These are phyloP conservation scores for Apiotrichum montevideense DNA, from an alignment of 1,284 basidiomycete species.

Conservation along the genomic window DNA sequence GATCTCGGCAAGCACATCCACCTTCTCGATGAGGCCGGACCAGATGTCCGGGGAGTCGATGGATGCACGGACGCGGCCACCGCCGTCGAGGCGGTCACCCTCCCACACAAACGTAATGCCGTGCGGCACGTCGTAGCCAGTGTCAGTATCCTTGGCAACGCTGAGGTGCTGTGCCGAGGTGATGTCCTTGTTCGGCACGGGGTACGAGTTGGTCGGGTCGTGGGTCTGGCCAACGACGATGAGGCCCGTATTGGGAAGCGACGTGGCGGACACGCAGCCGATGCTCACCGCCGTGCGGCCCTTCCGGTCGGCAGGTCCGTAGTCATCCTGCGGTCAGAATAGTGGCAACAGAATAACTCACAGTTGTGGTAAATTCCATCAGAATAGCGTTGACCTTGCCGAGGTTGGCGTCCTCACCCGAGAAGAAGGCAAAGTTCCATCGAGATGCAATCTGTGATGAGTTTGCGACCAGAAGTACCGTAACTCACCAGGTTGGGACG, in stretches of 20 bases:
- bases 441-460: conserved; percentile 60
- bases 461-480: neutral
- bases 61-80: conserved; percentile 51
- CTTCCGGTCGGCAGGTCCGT: conserved; percentile 66
- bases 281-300: conserved; percentile 77
- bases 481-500: conserved; percentile 69
- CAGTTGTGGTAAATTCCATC: conserved; percentile 92
- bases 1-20: conserved; percentile 93
- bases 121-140: conserved; percentile 72
- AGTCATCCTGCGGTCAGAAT: conserved; percentile 48
- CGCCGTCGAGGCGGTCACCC: conserved; percentile 55
- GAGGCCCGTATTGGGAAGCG: conserved; percentile 16
- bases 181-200: conserved; percentile 51
- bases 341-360: conserved; percentile 17
- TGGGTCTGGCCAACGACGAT: conserved; percentile 57
- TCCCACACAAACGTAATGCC: conserved; percentile 73
- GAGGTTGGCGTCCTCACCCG: conserved; percentile 52
- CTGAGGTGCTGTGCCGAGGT: conserved; percentile 67
- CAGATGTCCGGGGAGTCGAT: conserved; percentile 55
- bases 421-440: conserved; percentile 96
- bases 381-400: conserved; percentile 79
- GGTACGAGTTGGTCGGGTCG: conserved; percentile 54
- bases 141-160: conserved; percentile 59
- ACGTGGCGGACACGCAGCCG: conserved; percentile 52
- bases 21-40: conserved; percentile 84